Evolutionary conservation across 2,329 filamentous ascomycete species (phyloP).

Genomic region (Venturiaceae sp.): DNA sequence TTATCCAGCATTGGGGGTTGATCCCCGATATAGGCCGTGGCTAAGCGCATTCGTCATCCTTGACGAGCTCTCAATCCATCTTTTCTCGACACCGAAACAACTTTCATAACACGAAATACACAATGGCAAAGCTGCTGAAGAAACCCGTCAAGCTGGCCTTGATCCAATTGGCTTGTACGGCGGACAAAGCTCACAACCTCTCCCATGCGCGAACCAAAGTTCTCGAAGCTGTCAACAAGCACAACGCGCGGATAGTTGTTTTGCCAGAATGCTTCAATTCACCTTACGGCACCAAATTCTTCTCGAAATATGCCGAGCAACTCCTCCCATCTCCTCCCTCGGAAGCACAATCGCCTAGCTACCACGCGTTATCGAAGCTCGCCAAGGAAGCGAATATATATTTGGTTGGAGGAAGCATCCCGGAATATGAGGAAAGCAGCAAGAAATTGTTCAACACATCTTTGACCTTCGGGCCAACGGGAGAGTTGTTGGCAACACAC

Average conservation of each 20-base stretch:
- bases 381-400: conserved; percentile 72
- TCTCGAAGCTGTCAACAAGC: conserved; percentile 58
- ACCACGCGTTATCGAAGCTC: conserved; percentile 71
- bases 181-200: conserved; percentile 82
- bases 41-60: background rate
- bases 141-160: conserved; percentile 28
- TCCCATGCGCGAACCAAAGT: conserved; percentile 71
- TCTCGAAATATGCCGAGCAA: conserved; percentile 84
- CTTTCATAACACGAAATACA: background rate
- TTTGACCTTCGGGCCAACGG: conserved; percentile 69
- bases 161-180: conserved; percentile 39
- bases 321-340: conserved; percentile 70
- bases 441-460: conserved; percentile 87
- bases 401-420: conserved; percentile 85
- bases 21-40: background rate
- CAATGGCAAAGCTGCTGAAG: conserved; percentile 18
- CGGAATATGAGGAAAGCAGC: conserved; percentile 47
- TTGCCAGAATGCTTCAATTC: conserved; percentile 99
- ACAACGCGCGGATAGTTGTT: conserved; percentile 77
- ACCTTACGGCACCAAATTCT: conserved; percentile 86
- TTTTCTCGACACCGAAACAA: no score
- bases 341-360: conserved; percentile 64
- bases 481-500: conserved; percentile 74
- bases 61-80: no score
- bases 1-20: background rate